These are phyloP conservation scores for Monosporozyma aerobia DNA, from an alignment of 805 yeast genomes.

Conservation along the genomic window DNA sequence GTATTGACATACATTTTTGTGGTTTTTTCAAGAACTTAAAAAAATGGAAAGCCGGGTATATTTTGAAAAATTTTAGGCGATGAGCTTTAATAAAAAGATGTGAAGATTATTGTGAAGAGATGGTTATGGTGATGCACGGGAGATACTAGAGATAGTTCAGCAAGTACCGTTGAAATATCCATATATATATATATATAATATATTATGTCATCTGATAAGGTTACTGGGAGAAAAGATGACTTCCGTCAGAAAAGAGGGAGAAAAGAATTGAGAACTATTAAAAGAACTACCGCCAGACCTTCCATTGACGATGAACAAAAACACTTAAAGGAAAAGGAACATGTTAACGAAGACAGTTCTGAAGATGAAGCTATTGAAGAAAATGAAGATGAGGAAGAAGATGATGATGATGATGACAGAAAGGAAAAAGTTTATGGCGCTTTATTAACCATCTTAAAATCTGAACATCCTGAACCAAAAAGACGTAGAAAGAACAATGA, in stretches of 20 bases:
- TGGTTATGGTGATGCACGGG: neutral
- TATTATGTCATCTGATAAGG: neutral
- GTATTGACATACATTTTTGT: neutral
- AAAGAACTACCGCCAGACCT: slow-evolving; percentile 36
- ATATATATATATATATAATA: neutral
- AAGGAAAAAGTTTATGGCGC: slow-evolving; percentile 55
- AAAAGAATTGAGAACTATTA: slow-evolving; percentile 48
- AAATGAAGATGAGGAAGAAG: slow-evolving; percentile 11
- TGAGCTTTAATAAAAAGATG: neutral
- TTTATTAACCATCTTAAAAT: slow-evolving; percentile 48
- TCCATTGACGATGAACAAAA: slow-evolving; percentile 10
- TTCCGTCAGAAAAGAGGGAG: slow-evolving; percentile 42
- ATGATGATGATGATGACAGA: slow-evolving; percentile 17
- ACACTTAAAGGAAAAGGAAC: slow-evolving; percentile 6
- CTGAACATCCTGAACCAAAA: slow-evolving; percentile 33
- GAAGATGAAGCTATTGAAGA: neutral
- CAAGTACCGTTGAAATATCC: neutral
- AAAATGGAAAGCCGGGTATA: neutral
- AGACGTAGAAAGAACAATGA: slow-evolving; percentile 11
- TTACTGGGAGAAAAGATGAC: neutral
- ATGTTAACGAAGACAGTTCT: neutral
- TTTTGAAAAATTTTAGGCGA: neutral
- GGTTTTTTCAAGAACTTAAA: neutral
- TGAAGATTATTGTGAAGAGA: neutral
- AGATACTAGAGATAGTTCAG: neutral